These are phyloP conservation scores for Leptographium lundbergii DNA, from an alignment of 2,329 filamentous ascomycete genomes.

Conservation along the genomic window DNA sequence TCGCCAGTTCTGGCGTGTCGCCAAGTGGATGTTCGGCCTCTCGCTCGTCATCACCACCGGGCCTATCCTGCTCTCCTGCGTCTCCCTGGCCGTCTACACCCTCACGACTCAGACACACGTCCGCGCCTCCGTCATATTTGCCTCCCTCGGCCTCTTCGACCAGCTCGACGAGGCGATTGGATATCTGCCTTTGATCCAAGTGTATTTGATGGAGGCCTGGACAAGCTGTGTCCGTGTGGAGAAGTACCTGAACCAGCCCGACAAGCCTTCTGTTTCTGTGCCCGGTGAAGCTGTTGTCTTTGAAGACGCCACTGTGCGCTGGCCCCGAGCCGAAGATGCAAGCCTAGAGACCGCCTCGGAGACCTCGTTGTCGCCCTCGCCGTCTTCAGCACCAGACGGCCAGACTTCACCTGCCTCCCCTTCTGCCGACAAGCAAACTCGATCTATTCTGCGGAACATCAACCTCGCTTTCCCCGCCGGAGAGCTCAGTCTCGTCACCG, in stretches of 20 bases:
- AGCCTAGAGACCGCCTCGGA: conserved; percentile 3
- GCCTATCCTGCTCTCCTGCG: conserved; percentile 20
- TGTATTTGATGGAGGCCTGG: conserved; percentile 23
- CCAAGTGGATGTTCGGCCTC: conserved; percentile 18
- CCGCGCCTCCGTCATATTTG: conserved; percentile 23
- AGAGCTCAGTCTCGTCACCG: conserved; percentile 23
- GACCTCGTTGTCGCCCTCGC: neutral
- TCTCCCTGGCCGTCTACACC: conserved; percentile 20
- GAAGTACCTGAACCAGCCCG: conserved; percentile 20
- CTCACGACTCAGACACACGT: conserved; percentile 19
- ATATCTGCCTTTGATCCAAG: conserved; percentile 20
- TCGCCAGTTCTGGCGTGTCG: conserved; percentile 20
- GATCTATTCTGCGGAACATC: conserved; percentile 20
- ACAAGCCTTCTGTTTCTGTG: conserved; percentile 16
- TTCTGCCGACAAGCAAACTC: conserved; percentile 10
- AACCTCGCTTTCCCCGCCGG: conserved; percentile 21
- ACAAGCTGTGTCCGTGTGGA: conserved; percentile 22
- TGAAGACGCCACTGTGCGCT: conserved; percentile 20
- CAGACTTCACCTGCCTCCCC: neutral
- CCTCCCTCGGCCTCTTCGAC: conserved; percentile 22
- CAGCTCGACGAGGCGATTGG: conserved; percentile 22
- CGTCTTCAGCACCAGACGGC: neutral
- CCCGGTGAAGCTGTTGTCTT: conserved; percentile 17
- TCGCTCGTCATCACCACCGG: conserved; percentile 19
- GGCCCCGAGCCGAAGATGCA: conserved; percentile 20